A percentile compares a stretch with the other conserved stretches of the same genome.
Evolutionary conservation across 305 asterid species (phyloP).

Genomic region (Solanum aculeatissimum): DNA sequence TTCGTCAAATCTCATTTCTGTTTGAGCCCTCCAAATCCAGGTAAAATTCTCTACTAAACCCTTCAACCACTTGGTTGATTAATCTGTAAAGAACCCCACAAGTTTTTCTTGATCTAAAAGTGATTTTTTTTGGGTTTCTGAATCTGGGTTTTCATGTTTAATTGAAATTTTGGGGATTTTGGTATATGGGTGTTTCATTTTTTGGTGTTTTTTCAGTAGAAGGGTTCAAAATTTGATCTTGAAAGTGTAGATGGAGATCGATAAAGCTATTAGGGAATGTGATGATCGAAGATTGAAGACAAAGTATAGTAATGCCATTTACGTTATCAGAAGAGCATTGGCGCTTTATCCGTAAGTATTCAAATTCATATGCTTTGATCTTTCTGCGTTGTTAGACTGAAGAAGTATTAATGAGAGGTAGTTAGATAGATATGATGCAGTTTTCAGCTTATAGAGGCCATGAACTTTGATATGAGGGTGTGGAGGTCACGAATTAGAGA

Average conservation of each 20-base stretch:
- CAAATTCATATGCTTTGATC: neutral
- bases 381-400: neutral
- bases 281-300: constrained; percentile 72
- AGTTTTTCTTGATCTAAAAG: neutral
- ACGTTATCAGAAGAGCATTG: constrained; percentile 75
- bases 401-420: neutral
- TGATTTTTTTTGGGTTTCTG: neutral
- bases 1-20: neutral
- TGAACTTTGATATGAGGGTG: neutral
- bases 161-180: neutral
- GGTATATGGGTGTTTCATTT: neutral
- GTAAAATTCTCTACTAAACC: neutral
- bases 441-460: neutral
- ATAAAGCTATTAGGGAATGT: constrained; percentile 55
- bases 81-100: neutral
- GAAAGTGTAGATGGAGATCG: constrained; percentile 56
- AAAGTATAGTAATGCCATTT: constrained; percentile 75
- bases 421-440: neutral
- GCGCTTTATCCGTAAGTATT: constrained; percentile 74
- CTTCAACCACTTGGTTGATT: neutral
- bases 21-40: neutral
- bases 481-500: neutral
- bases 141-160: neutral
- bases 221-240: constrained; percentile 10
- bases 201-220: neutral